Evolutionary conservation across 2,329 filamentous ascomycete species (phyloP).

Genomic region (Pseudogymnoascus sp.): DNA sequence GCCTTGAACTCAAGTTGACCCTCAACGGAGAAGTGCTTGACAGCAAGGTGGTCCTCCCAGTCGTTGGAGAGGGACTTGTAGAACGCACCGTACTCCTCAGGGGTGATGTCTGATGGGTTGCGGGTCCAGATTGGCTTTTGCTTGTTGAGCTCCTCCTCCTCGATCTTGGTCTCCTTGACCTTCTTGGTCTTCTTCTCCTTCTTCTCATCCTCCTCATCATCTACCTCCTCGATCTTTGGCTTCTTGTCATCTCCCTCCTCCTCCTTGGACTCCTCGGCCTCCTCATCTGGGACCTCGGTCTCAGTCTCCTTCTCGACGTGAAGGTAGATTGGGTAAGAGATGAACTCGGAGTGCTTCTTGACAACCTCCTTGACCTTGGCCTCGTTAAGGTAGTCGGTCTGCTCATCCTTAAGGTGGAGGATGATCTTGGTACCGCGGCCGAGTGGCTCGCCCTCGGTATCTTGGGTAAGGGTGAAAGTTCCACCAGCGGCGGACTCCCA

Average conservation of each 20-base stretch:
- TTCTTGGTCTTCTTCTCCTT: slow-evolving; percentile 99
- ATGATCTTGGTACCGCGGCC: slow-evolving; percentile 97
- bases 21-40: slow-evolving; percentile 99
- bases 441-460: slow-evolving; percentile 84
- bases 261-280: slow-evolving; percentile 65
- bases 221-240: slow-evolving; percentile 89
- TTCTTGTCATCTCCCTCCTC: slow-evolving; percentile 87
- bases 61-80: slow-evolving; percentile 99
- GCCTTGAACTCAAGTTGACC: slow-evolving; percentile 99
- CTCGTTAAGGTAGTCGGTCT: slow-evolving; percentile 97
- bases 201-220: slow-evolving; percentile 78
- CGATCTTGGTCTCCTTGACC: slow-evolving; percentile 96
- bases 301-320: slow-evolving; percentile 99
- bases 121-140: slow-evolving; percentile 99
- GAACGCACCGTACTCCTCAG: slow-evolving; percentile 97
- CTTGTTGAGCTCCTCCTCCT: slow-evolving; percentile 99
- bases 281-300: slow-evolving; percentile 97
- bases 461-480: slow-evolving; percentile 87
- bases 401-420: slow-evolving; percentile 99
- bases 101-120: slow-evolving; percentile 89
- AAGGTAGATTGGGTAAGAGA: slow-evolving; percentile 99
- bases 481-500: slow-evolving; percentile 98
- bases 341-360: slow-evolving; percentile 99
- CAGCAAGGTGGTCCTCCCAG: slow-evolving; percentile 98
- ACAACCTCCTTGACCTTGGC: slow-evolving; percentile 99